Base-by-base conservation (phyloP, 2,329 filamentous ascomycete species). In the Moelleriella libera region DNA sequence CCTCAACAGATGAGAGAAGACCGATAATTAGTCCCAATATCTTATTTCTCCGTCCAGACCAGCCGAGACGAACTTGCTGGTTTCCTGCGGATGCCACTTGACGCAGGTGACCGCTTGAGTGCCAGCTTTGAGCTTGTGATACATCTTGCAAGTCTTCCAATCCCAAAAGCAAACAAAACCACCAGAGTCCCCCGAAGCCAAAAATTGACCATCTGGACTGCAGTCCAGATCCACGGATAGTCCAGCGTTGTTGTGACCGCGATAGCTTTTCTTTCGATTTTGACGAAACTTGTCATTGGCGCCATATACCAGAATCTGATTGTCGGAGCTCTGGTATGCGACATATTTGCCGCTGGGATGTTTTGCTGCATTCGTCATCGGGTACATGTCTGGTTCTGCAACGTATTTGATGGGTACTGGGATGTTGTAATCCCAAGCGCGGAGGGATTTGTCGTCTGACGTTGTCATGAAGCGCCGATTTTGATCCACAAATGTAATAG, bases 101-200 rank as follows among this genome's bases (percentile, higher is more conserved):
- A 92, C 78, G 54, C 83, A 86, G n/a, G 88, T 87, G 47, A 96
- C 75, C 5, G 89, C 80, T 47, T 83, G 78, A 47, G 88, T 88
- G 50, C 86, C 81, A 29, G 88, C 89, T 66, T 85, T 79, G 54
- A 98, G 80, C 74, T 97, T 97, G 68, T 95, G 88, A 67, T 88
- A 95, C 88, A 98, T 90, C 69, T 96, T 97, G 65, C 90, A 94
- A 40, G 88, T 96, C 77, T 98, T 98, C 87, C 89, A 98, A 66
- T 97, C 92, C 88, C 89, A 98, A 68, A 97, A 96, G 66, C 86
- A 94, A 44, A 95, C 80, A 58, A 79, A 96, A 37, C 94, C 92
- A 12, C 79, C 88, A 46, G 80, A 86, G 64, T 98, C 92, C 51
- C 92, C 92, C 14, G 79, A 85, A 21, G 81, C 83, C 47, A 98